phyloP scores from a whole-genome alignment of 345 rosid genomes.

The Ceriops zippeliana region DNA sequence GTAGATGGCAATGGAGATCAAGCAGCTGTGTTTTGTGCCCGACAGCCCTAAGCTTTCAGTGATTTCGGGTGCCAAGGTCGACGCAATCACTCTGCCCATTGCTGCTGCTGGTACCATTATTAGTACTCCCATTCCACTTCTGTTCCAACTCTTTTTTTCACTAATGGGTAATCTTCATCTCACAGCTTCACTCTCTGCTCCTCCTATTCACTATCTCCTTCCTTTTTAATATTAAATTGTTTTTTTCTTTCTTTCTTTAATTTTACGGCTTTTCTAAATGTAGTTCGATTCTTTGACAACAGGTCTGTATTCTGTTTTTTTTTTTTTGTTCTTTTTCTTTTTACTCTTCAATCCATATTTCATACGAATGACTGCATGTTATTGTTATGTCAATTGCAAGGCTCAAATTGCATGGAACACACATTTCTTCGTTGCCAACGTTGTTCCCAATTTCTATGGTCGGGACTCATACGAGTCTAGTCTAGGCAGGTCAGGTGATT shows the following conservation, averaged over 20 bases:
- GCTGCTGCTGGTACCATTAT: constrained; percentile 15
- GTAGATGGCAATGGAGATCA: constrained; percentile 30
- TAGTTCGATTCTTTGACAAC: not conserved
- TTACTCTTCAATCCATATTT: not conserved
- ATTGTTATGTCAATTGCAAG: constrained; percentile 22
- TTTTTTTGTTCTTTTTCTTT: no score
- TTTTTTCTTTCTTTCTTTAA: not conserved
- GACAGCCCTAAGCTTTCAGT: constrained; percentile 66
- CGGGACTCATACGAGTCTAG: constrained; percentile 40
- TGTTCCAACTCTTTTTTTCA: constrained; percentile 33
- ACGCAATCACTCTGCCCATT: constrained; percentile 29
- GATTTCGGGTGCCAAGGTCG: constrained; percentile 53
- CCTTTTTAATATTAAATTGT: not conserved
- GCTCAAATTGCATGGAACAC: constrained; percentile 47
- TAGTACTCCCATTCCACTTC: constrained; percentile 23
- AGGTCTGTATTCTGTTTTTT: not conserved
- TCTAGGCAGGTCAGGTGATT: constrained; percentile 45
- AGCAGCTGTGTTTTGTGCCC: constrained; percentile 43
- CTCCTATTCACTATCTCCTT: not conserved
- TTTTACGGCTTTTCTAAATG: not conserved
- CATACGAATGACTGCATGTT: no score
- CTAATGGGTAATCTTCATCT: constrained; percentile 42
- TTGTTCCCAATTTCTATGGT: constrained; percentile 47
- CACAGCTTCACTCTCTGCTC: not conserved
- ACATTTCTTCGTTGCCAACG: constrained; percentile 53